These are phyloP conservation scores for Bryoerythrophyllum caledonicum DNA, from an alignment of 225 moss, liverwort and hornwort species.

Conservation along the genomic window DNA sequence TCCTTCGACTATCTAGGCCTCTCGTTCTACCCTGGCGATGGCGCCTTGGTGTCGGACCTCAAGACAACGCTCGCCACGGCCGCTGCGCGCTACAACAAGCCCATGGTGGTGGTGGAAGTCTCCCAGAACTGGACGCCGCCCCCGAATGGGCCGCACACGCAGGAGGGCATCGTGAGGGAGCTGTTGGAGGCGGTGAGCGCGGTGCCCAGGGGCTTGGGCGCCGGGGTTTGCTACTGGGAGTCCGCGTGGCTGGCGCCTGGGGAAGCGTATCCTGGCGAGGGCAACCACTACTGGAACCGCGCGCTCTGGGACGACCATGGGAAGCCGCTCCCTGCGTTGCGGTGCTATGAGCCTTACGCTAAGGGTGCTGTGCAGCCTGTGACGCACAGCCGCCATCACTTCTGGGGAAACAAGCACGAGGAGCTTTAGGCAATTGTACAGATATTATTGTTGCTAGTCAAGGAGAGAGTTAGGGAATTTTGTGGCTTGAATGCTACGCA, in stretches of 20 bases:
- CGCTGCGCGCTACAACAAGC: constrained; percentile 42
- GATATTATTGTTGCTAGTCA: background rate
- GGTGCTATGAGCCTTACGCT: constrained; percentile 32
- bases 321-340: constrained; percentile 51
- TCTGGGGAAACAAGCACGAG: constrained; percentile 41
- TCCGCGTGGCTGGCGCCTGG: constrained; percentile 52
- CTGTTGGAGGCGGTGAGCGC: constrained; percentile 42
- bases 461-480: background rate
- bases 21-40: constrained; percentile 50
- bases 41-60: constrained; percentile 31
- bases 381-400: constrained; percentile 30
- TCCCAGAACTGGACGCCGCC: constrained; percentile 39
- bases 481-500: background rate
- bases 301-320: constrained; percentile 52
- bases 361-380: constrained; percentile 36
- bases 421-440: constrained; percentile 29
- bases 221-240: constrained; percentile 63
- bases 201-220: constrained; percentile 49
- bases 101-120: constrained; percentile 47
- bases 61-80: constrained; percentile 29
- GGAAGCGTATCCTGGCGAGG: constrained; percentile 61
- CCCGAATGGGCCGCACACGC: constrained; percentile 36
- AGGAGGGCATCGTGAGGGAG: constrained; percentile 24
- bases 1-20: constrained; percentile 53
- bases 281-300: constrained; percentile 56